Percentiles rank a stretch among this genome's conserved stretches.
These are phyloP conservation scores for Trichoderma cornu-damae DNA, from an alignment of 2,329 filamentous ascomycete species.

Conservation along the genomic window DNA sequence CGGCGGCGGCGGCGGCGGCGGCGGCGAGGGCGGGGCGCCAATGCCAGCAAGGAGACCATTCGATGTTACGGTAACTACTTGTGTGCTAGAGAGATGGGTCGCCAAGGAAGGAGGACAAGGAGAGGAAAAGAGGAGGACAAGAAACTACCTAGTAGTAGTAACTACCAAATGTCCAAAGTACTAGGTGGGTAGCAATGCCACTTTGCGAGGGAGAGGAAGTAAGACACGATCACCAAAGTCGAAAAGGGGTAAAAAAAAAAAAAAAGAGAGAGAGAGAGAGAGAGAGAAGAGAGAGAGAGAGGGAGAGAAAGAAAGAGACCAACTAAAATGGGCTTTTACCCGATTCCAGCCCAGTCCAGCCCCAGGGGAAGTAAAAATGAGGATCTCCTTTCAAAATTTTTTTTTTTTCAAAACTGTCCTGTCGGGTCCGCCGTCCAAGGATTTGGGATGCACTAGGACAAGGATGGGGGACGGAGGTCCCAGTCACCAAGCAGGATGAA, in stretches of 20 bases:
- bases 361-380: slow-evolving; percentile 1
- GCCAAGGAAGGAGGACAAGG: too few relatives aligned
- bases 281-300: neutral
- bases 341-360: neutral
- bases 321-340: too few relatives aligned
- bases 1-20: too few relatives aligned
- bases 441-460: slow-evolving; percentile 4
- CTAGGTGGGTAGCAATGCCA: too few relatives aligned
- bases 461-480: too few relatives aligned
- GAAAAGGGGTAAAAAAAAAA: too few relatives aligned
- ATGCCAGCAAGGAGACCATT: neutral
- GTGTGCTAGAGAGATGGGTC: neutral
- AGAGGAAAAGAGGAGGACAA: neutral
- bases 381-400: slow-evolving; percentile 8
- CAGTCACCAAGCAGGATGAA: neutral
- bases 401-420: slow-evolving; percentile 1
- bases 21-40: neutral
- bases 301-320: neutral
- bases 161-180: too few relatives aligned
- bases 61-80: neutral
- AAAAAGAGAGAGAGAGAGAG: neutral
- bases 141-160: too few relatives aligned
- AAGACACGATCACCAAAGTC: too few relatives aligned
- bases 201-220: too few relatives aligned
- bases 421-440: slow-evolving; percentile 15